Evolutionary conservation across 2,329 filamentous ascomycete genomes (phyloP).

Genomic region (Colletotrichum shisoi): DNA sequence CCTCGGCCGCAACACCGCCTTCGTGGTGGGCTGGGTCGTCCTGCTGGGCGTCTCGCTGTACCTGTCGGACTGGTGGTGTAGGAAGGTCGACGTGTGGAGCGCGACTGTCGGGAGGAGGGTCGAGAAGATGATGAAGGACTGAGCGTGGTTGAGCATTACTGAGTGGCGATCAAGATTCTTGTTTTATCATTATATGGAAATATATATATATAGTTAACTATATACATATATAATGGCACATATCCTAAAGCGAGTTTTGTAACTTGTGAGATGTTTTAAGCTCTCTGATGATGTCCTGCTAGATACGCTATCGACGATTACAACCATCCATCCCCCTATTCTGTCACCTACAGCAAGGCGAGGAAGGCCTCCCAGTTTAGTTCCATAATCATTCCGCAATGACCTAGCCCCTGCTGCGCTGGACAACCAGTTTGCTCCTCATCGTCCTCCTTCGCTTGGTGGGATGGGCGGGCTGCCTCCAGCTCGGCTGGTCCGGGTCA

Average conservation of each 20-base stretch:
- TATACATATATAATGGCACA: no score
- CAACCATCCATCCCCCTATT: no score
- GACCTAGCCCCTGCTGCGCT: slow-evolving; percentile 3
- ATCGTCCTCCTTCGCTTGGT: slow-evolving; percentile 12
- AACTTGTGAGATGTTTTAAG: no score
- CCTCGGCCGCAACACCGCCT: slow-evolving; percentile 46
- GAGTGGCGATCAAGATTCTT: no score
- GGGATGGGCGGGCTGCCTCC: slow-evolving; percentile 32
- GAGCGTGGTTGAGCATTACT: neutral
- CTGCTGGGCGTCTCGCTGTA: slow-evolving; percentile 48
- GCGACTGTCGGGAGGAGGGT: slow-evolving; percentile 49
- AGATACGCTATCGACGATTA: no score
- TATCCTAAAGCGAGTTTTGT: no score
- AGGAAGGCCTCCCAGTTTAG: neutral
- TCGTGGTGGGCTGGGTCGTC: slow-evolving; percentile 47
- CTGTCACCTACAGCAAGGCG: no score
- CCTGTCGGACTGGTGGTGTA: slow-evolving; percentile 49
- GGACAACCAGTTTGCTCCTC: slow-evolving; percentile 25
- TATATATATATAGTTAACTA: no score
- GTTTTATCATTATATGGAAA: neutral
- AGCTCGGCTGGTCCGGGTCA: slow-evolving; percentile 43
- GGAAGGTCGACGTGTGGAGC: slow-evolving; percentile 51
- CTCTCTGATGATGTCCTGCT: no score
- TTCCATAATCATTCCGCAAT: neutral
- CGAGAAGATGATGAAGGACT: slow-evolving; percentile 45